phyloP scores from a whole-genome alignment of 73 alveolate genomes.

The Tetrahymena malaccensis region DNA sequence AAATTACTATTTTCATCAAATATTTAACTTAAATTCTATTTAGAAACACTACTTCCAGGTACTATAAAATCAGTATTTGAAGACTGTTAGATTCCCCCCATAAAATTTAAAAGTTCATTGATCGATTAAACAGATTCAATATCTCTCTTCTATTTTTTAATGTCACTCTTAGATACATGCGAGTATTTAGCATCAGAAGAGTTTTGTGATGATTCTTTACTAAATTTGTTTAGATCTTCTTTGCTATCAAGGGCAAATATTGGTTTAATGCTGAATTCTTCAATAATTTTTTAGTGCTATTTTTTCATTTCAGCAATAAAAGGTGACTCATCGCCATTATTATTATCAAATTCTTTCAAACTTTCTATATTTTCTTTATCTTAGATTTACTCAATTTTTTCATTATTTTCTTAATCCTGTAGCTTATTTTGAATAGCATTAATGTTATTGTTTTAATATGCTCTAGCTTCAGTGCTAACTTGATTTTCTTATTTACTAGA shows the following conservation, averaged over 20 bases:
- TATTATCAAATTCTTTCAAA: neutral
- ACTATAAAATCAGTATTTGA: neutral
- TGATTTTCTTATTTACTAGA: neutral
- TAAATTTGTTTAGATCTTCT: neutral
- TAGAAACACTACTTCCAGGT: neutral
- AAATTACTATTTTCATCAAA: neutral
- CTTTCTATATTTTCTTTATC: neutral
- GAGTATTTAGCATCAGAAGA: neutral
- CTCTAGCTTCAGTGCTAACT: neutral
- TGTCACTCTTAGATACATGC: neutral
- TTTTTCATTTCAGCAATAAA: neutral
- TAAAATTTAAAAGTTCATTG: neutral
- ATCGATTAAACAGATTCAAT: neutral
- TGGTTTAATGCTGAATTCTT: neutral
- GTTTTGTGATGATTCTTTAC: neutral
- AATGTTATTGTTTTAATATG: neutral
- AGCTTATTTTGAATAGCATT: neutral
- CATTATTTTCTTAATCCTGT: neutral
- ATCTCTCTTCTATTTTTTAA: neutral
- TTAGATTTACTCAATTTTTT: neutral
- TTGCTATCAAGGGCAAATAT: neutral
- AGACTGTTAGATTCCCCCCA: neutral
- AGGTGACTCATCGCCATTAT: neutral
- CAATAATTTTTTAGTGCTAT: neutral
- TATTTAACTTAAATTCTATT: neutral